Conservation (phyloP, 2,329 filamentous ascomycete genomes). For the Boeremia lycopersici region DNA sequence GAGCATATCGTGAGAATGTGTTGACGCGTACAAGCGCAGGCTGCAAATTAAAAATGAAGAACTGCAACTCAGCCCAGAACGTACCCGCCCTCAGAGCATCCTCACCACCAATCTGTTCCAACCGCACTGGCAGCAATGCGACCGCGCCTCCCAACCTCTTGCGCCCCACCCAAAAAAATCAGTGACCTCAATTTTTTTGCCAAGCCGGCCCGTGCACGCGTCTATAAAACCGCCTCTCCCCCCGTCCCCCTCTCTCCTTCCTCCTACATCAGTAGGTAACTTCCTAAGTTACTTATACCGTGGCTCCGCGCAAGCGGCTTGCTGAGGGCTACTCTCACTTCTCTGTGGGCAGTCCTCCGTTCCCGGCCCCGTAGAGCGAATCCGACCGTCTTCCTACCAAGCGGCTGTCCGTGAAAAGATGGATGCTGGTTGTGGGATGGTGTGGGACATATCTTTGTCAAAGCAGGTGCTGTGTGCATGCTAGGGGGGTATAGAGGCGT, state of each 20-base stretch:
- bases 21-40: too few species aligned
- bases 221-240: slow-evolving; percentile 28
- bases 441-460: slow-evolving; percentile 45
- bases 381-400: slow-evolving; percentile 49
- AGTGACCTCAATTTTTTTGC: slow-evolving; percentile 2
- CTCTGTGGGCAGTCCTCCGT: slow-evolving; percentile 50
- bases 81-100: neutral
- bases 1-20: too few species aligned
- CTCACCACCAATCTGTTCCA: too few species aligned
- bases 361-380: slow-evolving; percentile 51
- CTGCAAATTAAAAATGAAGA: too few species aligned
- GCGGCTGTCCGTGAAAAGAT: slow-evolving; percentile 49
- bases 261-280: slow-evolving; percentile 45
- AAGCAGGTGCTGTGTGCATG: too few species aligned
- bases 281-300: slow-evolving; percentile 39
- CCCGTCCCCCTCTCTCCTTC: slow-evolving; percentile 31
- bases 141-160: neutral
- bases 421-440: slow-evolving; percentile 52
- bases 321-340: slow-evolving; percentile 49
- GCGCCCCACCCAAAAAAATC: neutral
- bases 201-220: slow-evolving; percentile 1
- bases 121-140: too few species aligned
- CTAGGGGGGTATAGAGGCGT: too few species aligned
- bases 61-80: neutral
- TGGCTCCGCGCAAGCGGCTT: slow-evolving; percentile 51